phyloP scores from a whole-genome alignment of 129 eudicot species.

The Saposhnikovia divaricata region DNA sequence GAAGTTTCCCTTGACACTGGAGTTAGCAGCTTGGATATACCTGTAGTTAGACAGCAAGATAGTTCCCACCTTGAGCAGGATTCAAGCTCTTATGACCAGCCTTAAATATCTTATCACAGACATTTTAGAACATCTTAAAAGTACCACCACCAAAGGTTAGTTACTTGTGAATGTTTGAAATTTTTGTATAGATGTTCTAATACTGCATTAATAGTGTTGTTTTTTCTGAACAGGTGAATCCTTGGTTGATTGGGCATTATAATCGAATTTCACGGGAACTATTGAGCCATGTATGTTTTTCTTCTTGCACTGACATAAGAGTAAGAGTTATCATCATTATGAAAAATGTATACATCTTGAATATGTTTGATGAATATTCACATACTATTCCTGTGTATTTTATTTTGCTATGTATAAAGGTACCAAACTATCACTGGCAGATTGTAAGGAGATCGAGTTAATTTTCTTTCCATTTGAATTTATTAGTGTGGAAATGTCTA shows the following conservation, averaged over 20 bases:
- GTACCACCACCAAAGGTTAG: not conserved
- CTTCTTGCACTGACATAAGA: not conserved
- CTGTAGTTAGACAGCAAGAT: conserved; percentile 54
- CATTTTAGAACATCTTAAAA: not conserved
- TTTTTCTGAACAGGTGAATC: not conserved
- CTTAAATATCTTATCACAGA: conserved; percentile 6
- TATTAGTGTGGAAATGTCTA: not conserved
- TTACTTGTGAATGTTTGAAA: not conserved
- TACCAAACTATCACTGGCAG: not conserved
- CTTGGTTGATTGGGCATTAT: not conserved
- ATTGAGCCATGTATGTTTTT: conserved; percentile 3
- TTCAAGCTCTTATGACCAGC: conserved; percentile 45
- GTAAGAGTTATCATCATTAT: not conserved
- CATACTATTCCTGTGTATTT: not conserved
- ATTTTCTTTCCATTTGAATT: not conserved
- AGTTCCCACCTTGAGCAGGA: conserved; percentile 45
- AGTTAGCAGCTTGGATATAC: conserved; percentile 62
- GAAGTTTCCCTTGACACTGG: conserved; percentile 61
- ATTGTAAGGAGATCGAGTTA: not conserved
- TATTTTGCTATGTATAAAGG: not conserved
- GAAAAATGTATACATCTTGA: not conserved
- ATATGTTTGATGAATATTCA: not conserved
- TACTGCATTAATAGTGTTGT: not conserved
- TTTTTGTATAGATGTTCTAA: not conserved
- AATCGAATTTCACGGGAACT: not conserved